Conservation (phyloP, 352 stramenopile genomes). For the Pythium rhizo-oryzae region DNA sequence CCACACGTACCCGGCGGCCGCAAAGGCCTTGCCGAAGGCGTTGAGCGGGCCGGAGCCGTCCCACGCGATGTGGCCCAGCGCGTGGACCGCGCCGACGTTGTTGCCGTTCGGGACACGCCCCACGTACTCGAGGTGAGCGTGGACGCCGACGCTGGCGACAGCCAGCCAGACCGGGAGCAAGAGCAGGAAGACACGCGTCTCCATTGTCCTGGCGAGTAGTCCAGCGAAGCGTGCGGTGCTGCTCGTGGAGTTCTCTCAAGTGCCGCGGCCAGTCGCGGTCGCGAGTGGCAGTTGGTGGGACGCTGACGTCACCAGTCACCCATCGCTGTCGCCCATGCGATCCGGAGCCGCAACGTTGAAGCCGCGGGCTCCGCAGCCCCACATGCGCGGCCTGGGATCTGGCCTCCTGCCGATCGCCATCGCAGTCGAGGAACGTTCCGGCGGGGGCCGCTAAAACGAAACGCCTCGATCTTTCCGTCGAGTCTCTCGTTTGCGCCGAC, state of each 20-base stretch:
- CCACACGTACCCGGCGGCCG: slow-evolving; percentile 48
- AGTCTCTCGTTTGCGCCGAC: neutral
- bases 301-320: too few relatives aligned
- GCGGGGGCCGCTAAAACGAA: neutral
- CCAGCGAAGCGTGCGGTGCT: neutral
- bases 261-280: neutral
- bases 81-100: slow-evolving; percentile 20
- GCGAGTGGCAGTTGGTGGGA: neutral
- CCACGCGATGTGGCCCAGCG: slow-evolving; percentile 61
- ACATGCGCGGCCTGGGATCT: neutral
- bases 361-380: too few relatives aligned
- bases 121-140: slow-evolving; percentile 22
- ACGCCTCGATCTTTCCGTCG: neutral
- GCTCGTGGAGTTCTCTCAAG: neutral
- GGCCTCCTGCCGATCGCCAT: too few relatives aligned
- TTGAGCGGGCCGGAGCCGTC: slow-evolving; percentile 49
- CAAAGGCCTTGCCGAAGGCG: slow-evolving; percentile 70
- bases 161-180: neutral
- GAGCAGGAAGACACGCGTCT: neutral
- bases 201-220: neutral
- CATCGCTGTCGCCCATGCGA: neutral
- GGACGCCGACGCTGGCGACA: neutral
- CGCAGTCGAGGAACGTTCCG: neutral
- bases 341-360: neutral
- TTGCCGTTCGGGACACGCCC: slow-evolving; percentile 26